These are phyloP conservation scores for Fennellomyces sp. DNA, from an alignment of 371 early-diverging fungal species.

Conservation along the genomic window DNA sequence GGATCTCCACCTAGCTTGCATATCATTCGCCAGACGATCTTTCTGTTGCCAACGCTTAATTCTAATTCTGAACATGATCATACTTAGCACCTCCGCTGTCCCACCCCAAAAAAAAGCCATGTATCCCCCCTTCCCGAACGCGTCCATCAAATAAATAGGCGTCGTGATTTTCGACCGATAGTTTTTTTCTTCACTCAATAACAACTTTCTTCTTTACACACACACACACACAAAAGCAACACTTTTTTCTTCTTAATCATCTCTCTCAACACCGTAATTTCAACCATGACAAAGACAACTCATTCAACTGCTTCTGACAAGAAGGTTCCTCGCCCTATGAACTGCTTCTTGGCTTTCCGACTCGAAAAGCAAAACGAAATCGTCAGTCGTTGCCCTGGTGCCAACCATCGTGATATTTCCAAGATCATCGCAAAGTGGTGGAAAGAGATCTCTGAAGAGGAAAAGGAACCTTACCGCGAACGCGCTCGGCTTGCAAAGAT, in stretches of 20 bases:
- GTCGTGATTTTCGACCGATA: neutral
- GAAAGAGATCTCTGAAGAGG: slow-evolving; percentile 54
- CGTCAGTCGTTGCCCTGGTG: slow-evolving; percentile 53
- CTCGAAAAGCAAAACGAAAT: slow-evolving; percentile 69
- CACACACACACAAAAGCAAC: neutral
- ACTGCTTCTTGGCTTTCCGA: slow-evolving; percentile 69
- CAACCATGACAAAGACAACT: slow-evolving; percentile 1
- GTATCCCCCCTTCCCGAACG: no score
- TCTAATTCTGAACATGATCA: no score
- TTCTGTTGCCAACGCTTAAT: neutral
- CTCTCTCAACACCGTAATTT: neutral
- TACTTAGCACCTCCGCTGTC: no score
- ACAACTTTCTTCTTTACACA: neutral
- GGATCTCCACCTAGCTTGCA: neutral
- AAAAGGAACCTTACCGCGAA: slow-evolving; percentile 60
- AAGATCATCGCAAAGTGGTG: slow-evolving; percentile 71
- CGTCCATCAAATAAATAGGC: slow-evolving; percentile 3
- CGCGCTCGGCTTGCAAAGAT: slow-evolving; percentile 59
- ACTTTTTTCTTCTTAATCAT: neutral
- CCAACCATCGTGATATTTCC: slow-evolving; percentile 70
- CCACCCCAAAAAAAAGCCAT: no score
- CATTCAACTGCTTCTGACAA: neutral
- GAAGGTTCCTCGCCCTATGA: slow-evolving; percentile 51
- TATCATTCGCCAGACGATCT: neutral
- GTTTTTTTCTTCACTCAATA: neutral